Percentiles rank a stretch among this genome's conserved stretches.
Evolutionary conservation across 768 basidiomycete genomes (phyloP).

Genomic region (Tylopilus intermedius): DNA sequence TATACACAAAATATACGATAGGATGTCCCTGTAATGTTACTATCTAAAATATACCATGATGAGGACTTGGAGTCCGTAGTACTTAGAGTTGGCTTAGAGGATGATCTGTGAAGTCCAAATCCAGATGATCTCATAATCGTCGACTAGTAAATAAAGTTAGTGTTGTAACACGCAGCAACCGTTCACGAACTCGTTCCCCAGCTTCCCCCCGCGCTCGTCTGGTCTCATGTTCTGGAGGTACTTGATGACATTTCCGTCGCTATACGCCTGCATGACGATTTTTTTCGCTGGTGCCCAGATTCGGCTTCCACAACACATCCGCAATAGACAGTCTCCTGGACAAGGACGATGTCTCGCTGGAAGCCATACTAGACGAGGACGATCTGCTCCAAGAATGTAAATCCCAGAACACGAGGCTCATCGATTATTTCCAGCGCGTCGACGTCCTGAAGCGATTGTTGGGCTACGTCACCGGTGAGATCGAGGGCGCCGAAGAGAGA

Average conservation of each 20-base stretch:
- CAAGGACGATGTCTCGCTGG: slow-evolving; percentile 84
- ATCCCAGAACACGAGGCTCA: slow-evolving; percentile 83
- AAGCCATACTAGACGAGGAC: slow-evolving; percentile 89
- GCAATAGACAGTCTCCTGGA: slow-evolving; percentile 86
- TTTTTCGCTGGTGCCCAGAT: slow-evolving; percentile 43
- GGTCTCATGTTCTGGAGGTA: slow-evolving; percentile 48
- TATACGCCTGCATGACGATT: not conserved
- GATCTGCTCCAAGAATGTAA: slow-evolving; percentile 96
- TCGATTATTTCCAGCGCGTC: slow-evolving; percentile 78
- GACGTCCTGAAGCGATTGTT: slow-evolving; percentile 78
- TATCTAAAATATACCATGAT: slow-evolving; percentile 24
- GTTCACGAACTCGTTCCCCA: slow-evolving; percentile 9
- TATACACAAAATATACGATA: slow-evolving; percentile 25
- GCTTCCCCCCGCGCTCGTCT: slow-evolving; percentile 15
- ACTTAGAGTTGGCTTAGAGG: slow-evolving; percentile 3
- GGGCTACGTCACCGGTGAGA: slow-evolving; percentile 82
- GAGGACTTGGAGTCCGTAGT: not conserved
- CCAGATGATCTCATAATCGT: slow-evolving; percentile 19
- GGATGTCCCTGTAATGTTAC: slow-evolving; percentile 18
- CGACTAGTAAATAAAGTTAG: not conserved
- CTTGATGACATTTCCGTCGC: slow-evolving; percentile 2
- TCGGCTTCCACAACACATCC: slow-evolving; percentile 86
- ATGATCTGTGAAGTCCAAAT: slow-evolving; percentile 22
- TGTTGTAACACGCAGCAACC: slow-evolving; percentile 21
- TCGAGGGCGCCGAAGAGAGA: slow-evolving; percentile 75